Base-by-base conservation (phyloP, 257 asterid species). In the Galeopsis tetrahit region DNA sequence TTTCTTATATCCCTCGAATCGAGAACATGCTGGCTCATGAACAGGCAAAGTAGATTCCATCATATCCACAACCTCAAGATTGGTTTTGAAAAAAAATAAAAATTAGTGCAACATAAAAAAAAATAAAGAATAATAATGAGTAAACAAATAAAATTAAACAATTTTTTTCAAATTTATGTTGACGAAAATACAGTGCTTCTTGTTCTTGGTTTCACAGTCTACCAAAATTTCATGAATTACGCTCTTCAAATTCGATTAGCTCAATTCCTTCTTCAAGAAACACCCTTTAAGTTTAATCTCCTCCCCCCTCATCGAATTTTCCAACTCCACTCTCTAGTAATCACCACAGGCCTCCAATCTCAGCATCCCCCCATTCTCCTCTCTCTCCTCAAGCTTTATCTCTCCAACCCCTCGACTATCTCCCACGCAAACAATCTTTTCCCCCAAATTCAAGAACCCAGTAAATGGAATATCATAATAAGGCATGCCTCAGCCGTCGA, bases 401-500 rank as follows among this genome's bases (percentile, higher is more conserved):
- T 74, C 76, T 77, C 77, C 13, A 43, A 75, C 75, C 80, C 78
- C 58, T 71, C 78, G 0, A 67, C 79, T 56, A 40, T 77, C 58
- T 10, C 83, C 17, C 78, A 74, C 32, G 78, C 84, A 3, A 9
- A 71, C 64, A 55, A 14, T 43, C 75, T 82, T 63, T 77, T 75
- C 73, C 73, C 69, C 58, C 82, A 70, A 51, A 71, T 78, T 48
- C 83, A 74, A 71, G 69, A 77, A 7, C 78, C 76, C 66, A 17
- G 38, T 32, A 74, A 82, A 75, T 82, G 85, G 85, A 82, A 73
- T 58, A 80, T 75, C 70, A 42, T 77, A 52, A 79, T 84, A 80
- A 61, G 85, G 35, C 85, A 79, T 3, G 63, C 74, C 1, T 84
- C 88, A 33, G 86, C 84, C 15, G 40, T 74, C 74, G 70, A 55